Percentiles rank a stretch among this genome's conserved stretches.
These are phyloP conservation scores for Thecamonas trahens DNA, from an alignment of 78 protist species.

Conservation along the genomic window DNA sequence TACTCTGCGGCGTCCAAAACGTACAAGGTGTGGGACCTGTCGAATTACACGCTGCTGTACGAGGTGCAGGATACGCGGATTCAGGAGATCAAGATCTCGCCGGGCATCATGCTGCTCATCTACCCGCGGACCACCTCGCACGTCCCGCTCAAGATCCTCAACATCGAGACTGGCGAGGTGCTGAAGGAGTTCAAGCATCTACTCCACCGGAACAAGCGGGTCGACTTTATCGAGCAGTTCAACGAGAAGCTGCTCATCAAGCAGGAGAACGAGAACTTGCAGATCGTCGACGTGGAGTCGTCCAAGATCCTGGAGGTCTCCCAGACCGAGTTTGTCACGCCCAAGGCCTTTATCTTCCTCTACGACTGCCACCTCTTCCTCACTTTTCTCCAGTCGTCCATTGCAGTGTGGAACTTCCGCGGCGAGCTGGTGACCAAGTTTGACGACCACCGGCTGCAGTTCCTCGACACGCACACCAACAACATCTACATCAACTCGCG, in stretches of 20 bases:
- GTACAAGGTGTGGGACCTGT: conserved; percentile 3
- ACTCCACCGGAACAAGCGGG: neutral
- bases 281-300: neutral
- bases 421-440: neutral
- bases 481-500: neutral
- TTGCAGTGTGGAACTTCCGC: neutral
- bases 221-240: conserved; percentile 17
- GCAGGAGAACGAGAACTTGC: neutral
- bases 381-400: neutral
- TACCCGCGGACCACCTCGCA: neutral
- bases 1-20: neutral
- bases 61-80: neutral
- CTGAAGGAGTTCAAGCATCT: neutral
- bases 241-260: conserved; percentile 14
- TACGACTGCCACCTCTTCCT: neutral
- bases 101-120: neutral
- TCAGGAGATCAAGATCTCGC: conserved; percentile 10
- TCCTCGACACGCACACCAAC: neutral
- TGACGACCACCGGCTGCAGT: conserved; percentile 1
- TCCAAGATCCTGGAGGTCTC: too few relatives aligned
- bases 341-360: conserved; percentile 7
- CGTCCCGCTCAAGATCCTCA: neutral
- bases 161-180: neutral
- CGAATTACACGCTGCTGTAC: neutral
- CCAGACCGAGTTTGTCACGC: neutral